Evolutionary conservation across 257 asterid genomes (phyloP), one percentile per base, ranked within the genome.

Genomic region (Primulina tabacum): DNA sequence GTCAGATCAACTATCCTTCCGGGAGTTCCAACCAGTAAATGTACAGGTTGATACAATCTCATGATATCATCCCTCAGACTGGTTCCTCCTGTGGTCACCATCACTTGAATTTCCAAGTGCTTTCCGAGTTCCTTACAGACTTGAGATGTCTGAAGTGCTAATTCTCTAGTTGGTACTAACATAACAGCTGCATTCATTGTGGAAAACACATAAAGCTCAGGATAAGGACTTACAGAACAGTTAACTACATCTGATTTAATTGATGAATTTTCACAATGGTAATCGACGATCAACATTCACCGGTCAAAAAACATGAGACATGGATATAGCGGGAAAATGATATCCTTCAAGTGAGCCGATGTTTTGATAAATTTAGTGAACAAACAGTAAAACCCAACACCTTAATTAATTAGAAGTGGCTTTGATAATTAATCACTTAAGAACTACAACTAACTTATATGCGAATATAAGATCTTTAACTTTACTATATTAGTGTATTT

Each of bases 71-170:
- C 77, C 61, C 37, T 73, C 30, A 73, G 68, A 53, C 77, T 73
- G 64, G 77, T 73, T 73, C 77, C 77, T 34, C 77, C 77, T 10
- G 76, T 71, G 10, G 76, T 50, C 56, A 63, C 76, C 76, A 71
- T 71, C 30, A 71, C 76, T 33, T 71, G 70, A 64, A 71, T 20
- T 55, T 71, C 38, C 69, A 71, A 71, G 70, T 71, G 70, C 57
- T 63, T 71, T 57, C 76, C 76, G 5, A 71, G 65, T 63, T 71
- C 76, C 67, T 71, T 71, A 34, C 76, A 71, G n/a, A 73, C 77
- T 64, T 73, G 77, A 2, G 77, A 73, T 26, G 77, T 73, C 71
- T 73, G 77, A 40, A 73, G 71, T 14, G 77, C 77, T 53, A 73
- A 65, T 73, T 62, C 69, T 47, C 69, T 52, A 33, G 67, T 62